phyloP scores from a whole-genome alignment of 352 stramenopile genomes.

The Globisporangium yorkense region DNA sequence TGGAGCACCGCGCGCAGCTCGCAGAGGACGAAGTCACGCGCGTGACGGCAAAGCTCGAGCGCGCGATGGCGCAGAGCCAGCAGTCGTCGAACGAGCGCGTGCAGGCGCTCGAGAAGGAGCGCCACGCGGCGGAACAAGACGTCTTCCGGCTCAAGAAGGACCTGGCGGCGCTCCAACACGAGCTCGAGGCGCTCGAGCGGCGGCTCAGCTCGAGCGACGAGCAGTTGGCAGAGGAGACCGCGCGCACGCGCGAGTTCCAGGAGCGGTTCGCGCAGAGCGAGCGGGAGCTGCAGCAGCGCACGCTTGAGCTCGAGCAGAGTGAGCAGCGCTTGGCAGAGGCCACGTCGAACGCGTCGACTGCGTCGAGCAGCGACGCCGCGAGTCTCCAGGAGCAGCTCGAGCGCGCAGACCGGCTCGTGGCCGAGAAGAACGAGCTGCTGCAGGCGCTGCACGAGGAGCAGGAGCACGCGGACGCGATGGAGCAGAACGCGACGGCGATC shows the following conservation, averaged over 20 bases:
- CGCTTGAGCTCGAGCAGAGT: slow-evolving; percentile 30
- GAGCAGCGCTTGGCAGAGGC: slow-evolving; percentile 38
- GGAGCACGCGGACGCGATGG: slow-evolving; percentile 21
- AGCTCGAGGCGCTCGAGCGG: neutral
- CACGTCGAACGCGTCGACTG: slow-evolving; percentile 7
- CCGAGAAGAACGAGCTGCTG: slow-evolving; percentile 41
- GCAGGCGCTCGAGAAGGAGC: slow-evolving; percentile 6
- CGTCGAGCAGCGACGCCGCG: slow-evolving; percentile 27
- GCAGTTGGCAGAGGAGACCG: slow-evolving; percentile 27
- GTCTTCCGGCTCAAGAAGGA: neutral
- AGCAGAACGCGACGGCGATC: slow-evolving; percentile 19
- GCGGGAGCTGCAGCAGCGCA: slow-evolving; percentile 20
- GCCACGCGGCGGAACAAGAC: neutral
- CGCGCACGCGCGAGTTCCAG: slow-evolving; percentile 28
- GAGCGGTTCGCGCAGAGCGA: slow-evolving; percentile 19
- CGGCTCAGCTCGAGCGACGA: slow-evolving; percentile 14
- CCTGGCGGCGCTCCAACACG: neutral
- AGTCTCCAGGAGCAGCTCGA: slow-evolving; percentile 34
- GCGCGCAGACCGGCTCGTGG: slow-evolving; percentile 27
- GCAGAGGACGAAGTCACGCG: slow-evolving; percentile 34
- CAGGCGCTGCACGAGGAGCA: slow-evolving; percentile 40
- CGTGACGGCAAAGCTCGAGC: slow-evolving; percentile 38
- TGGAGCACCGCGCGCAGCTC: slow-evolving; percentile 37
- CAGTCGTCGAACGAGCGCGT: slow-evolving; percentile 55
- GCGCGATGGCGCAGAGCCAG: slow-evolving; percentile 26